These are phyloP conservation scores for Saccharomycopsis fibuligera DNA, from an alignment of 805 yeast species.

Conservation along the genomic window DNA sequence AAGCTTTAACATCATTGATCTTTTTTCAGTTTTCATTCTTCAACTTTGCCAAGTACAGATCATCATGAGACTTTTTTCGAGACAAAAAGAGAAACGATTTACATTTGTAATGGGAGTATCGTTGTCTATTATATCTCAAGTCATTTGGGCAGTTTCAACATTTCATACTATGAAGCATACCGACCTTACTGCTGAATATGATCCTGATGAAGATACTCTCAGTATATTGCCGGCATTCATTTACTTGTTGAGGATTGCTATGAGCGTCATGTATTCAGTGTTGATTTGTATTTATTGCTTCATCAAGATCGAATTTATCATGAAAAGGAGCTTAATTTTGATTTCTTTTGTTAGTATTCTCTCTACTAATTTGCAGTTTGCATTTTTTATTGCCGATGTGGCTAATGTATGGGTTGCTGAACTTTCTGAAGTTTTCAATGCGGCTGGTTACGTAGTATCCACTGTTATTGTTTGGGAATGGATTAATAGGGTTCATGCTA, in stretches of 20 bases:
- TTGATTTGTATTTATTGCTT: slow-evolving; percentile 51
- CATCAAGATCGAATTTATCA: slow-evolving; percentile 44
- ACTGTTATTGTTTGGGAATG: slow-evolving; percentile 83
- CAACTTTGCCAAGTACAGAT: slow-evolving; percentile 69
- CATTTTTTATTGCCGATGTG: slow-evolving; percentile 70
- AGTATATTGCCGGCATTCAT: slow-evolving; percentile 68
- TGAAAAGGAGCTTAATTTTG: slow-evolving; percentile 43
- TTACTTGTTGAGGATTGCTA: slow-evolving; percentile 65
- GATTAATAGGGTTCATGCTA: slow-evolving; percentile 57
- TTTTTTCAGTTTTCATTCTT: slow-evolving; percentile 49
- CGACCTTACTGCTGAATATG: slow-evolving; percentile 27
- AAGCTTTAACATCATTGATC: slow-evolving; percentile 48
- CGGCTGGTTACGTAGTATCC: slow-evolving; percentile 63
- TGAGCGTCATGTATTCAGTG: slow-evolving; percentile 62
- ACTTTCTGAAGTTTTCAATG: slow-evolving; percentile 65
- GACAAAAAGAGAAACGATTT: slow-evolving; percentile 62
- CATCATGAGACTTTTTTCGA: slow-evolving; percentile 56
- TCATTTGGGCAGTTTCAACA: slow-evolving; percentile 64
- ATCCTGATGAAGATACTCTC: slow-evolving; percentile 37
- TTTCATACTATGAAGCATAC: slow-evolving; percentile 29
- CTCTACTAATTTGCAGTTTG: slow-evolving; percentile 54
- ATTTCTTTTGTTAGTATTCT: slow-evolving; percentile 51
- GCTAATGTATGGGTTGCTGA: slow-evolving; percentile 71
- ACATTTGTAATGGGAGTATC: slow-evolving; percentile 53
- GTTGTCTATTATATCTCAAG: slow-evolving; percentile 50